Conservation (phyloP, 805 yeast genomes). For the Lachancea kluyveri region DNA sequence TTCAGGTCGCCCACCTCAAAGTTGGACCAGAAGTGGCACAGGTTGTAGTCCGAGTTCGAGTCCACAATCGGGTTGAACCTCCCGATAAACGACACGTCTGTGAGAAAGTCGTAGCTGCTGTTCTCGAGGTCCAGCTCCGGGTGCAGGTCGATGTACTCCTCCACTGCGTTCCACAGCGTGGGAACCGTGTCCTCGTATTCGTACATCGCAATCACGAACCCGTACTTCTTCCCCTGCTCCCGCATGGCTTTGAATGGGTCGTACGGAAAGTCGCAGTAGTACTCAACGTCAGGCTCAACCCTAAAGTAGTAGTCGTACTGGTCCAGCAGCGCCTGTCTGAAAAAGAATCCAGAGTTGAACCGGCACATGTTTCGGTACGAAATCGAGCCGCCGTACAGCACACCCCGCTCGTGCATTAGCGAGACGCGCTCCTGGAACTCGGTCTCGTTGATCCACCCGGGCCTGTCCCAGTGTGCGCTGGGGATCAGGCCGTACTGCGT, state of each 20-base stretch:
- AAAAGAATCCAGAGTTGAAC: slow-evolving; percentile 88
- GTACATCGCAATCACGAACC: slow-evolving; percentile 76
- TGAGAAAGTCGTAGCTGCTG: slow-evolving; percentile 36
- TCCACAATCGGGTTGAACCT: slow-evolving; percentile 37
- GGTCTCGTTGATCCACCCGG: slow-evolving; percentile 59
- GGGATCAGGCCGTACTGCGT: slow-evolving; percentile 66
- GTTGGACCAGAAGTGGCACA: slow-evolving; percentile 86
- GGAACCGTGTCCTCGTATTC: slow-evolving; percentile 85
- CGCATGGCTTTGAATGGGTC: slow-evolving; percentile 84
- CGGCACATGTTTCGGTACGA: slow-evolving; percentile 93
- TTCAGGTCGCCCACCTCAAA: slow-evolving; percentile 71
- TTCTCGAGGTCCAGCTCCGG: slow-evolving; percentile 32
- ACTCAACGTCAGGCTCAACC: slow-evolving; percentile 88
- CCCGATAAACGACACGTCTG: slow-evolving; percentile 45
- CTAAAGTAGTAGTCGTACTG: slow-evolving; percentile 89
- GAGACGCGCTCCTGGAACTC: slow-evolving; percentile 42
- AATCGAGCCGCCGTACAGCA: slow-evolving; percentile 58
- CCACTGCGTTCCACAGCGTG: slow-evolving; percentile 69
- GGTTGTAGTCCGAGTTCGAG: slow-evolving; percentile 54
- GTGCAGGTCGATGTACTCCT: slow-evolving; percentile 57
- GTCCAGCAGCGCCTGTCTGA: slow-evolving; percentile 62
- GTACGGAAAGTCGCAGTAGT: slow-evolving; percentile 75
- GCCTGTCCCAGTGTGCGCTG: slow-evolving; percentile 69
- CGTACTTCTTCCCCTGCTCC: slow-evolving; percentile 71
- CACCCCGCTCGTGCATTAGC: slow-evolving; percentile 39